Evolutionary conservation across 129 eudicot genomes (phyloP), one percentile per base, ranked within the genome.

Genomic region (Flaveria linearis): DNA sequence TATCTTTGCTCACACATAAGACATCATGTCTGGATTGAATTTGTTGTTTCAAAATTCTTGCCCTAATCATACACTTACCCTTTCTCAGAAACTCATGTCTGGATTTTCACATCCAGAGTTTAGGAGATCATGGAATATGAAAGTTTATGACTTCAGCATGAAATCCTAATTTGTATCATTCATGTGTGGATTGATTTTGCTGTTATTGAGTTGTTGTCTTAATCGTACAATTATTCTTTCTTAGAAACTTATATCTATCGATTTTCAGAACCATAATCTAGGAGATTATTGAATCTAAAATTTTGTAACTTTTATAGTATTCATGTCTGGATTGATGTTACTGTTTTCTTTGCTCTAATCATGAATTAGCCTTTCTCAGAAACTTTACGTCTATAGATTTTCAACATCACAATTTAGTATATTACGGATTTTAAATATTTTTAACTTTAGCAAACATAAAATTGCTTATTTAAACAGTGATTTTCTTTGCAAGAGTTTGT

Each of bases 231-330:
- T 26, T 13, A 49, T 1, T 26, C 26, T 53, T 53, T 28, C 33
- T 3, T 28, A 28, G 33, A 28, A 28, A 28, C 33, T 53, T n/a
- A 52, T 22, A 17, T 15, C 9, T 51, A 51, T 5, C 3, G 56
- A n/a, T 53, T n/a, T 71, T 71, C 46, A 71, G 28, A 25, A 49
- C 75, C 62, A 50, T 28, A 50, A 50, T 25, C 9, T 15, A 23
- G 41, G 51, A 50, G 75, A 50, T 23, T 70, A 28, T 25, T 46
- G 33, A 42, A 68, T 68, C 11, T 68, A 9, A 45, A 30, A 45
- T 45, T 9, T 11, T 45, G 0, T 45, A 45, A 45, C 49, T 45
- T 43, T 45, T 2, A 0, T 11, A 11, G 49, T 1, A 28, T 4
- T 33, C 39, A 33, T 5, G 39, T 33, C 39, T 33, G 39, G 39